These are phyloP conservation scores for Pyrenophora seminiperda DNA, from an alignment of 2,329 filamentous ascomycete genomes.

Conservation along the genomic window DNA sequence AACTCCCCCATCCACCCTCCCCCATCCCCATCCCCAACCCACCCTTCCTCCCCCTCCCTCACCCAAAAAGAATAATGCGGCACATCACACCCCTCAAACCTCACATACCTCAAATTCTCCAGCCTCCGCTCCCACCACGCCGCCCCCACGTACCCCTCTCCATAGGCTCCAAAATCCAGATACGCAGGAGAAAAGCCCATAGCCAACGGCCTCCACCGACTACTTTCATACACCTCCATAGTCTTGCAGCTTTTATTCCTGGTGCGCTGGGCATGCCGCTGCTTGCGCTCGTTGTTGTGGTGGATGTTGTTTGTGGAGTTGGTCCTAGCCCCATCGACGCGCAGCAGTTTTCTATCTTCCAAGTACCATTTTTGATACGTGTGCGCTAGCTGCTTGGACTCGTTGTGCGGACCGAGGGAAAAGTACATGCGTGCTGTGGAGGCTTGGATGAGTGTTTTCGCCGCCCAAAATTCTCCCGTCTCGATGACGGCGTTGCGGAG, in stretches of 20 bases:
- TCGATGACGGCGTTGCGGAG: conserved; percentile 34
- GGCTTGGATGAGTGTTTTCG: conserved; percentile 33
- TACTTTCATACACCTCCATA: conserved; percentile 30
- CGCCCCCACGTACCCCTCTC: neutral
- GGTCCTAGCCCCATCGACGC: conserved; percentile 6
- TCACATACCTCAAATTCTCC: conserved; percentile 35
- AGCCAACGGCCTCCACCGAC: conserved; percentile 22
- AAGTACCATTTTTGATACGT: conserved; percentile 28
- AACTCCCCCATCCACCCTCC: conserved; percentile 13
- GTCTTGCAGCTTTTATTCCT: conserved; percentile 19
- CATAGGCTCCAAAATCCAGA: conserved; percentile 30
- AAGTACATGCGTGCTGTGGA: conserved; percentile 40
- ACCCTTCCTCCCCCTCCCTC: conserved; percentile 5
- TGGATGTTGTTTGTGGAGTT: no score
- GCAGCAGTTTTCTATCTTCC: conserved; percentile 10
- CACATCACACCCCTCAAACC: conserved; percentile 34
- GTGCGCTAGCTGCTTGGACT: conserved; percentile 14
- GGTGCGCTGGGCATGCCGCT: conserved; percentile 10
- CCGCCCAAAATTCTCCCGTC: conserved; percentile 31
- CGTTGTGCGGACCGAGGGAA: conserved; percentile 16
- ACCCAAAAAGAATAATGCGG: conserved; percentile 45
- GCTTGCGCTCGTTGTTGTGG: conserved; percentile 11
- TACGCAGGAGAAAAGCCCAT: conserved; percentile 37
- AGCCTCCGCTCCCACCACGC: conserved; percentile 5
- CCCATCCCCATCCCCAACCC: neutral